A percentile compares a stretch with the other conserved stretches of the same genome.
phyloP scores from a whole-genome alignment of 805 yeast genomes.

The Ogataea paraovalis region DNA sequence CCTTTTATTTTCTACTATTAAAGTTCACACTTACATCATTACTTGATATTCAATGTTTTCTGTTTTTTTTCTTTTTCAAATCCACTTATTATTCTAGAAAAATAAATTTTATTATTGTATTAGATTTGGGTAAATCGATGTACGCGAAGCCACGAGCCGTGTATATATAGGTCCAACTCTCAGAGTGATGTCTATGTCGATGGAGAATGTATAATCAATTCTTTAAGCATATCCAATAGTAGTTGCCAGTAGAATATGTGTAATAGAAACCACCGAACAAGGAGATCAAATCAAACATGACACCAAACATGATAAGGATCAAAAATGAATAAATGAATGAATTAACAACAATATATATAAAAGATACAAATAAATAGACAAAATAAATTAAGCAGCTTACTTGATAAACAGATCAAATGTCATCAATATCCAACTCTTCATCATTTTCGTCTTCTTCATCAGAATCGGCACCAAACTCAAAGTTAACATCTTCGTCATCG shows the following conservation, averaged over 20 bases:
- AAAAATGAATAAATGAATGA: neutral
- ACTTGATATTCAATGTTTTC: neutral
- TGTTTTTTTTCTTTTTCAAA: neutral
- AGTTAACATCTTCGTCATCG: conserved; percentile 95
- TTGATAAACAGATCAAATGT: conserved; percentile 41
- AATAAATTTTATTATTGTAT: neutral
- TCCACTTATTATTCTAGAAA: neutral
- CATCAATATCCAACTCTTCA: conserved; percentile 87
- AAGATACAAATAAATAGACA: neutral
- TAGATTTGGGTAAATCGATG: neutral
- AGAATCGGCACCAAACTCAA: conserved; percentile 94
- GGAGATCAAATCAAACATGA: neutral
- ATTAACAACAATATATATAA: neutral
- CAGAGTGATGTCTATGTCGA: neutral
- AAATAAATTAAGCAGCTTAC: neutral
- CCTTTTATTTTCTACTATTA: neutral
- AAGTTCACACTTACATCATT: neutral
- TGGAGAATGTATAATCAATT: too few relatives aligned
- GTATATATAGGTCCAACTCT: neutral
- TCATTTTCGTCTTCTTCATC: conserved; percentile 68
- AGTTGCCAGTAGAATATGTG: too few relatives aligned
- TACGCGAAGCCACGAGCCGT: neutral
- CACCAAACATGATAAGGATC: neutral
- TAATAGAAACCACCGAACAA: too few relatives aligned
- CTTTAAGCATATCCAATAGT: too few relatives aligned